A percentile compares a stretch with the other conserved stretches of the same genome.
phyloP scores from a whole-genome alignment of 2,329 filamentous ascomycete genomes.

The Pseudogymnoascus verrucosus region DNA sequence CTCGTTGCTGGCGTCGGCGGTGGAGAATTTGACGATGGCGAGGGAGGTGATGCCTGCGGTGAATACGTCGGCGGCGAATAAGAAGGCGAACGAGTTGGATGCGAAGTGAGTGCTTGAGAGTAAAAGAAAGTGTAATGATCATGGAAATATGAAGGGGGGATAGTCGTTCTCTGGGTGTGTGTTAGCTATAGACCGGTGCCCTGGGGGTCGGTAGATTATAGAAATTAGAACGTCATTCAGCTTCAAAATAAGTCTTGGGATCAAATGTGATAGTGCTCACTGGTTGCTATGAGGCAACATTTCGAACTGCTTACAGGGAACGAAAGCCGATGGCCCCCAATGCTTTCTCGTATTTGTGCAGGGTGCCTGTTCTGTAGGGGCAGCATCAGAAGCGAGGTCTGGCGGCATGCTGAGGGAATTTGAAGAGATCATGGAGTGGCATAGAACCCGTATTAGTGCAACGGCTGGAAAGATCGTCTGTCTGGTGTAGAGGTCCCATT shows the following conservation, averaged over 20 bases:
- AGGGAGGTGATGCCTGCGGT: slow-evolving; percentile 9
- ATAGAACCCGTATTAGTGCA: too few relatives aligned
- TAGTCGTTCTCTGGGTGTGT: background rate
- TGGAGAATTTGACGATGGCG: slow-evolving; percentile 1
- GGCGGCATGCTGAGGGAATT: too few relatives aligned
- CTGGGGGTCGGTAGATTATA: background rate
- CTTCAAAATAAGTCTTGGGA: background rate
- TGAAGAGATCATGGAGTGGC: too few relatives aligned
- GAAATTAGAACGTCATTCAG: background rate
- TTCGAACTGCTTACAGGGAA: too few relatives aligned
- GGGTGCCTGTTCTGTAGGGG: too few relatives aligned
- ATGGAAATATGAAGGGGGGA: background rate
- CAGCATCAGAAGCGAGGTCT: too few relatives aligned
- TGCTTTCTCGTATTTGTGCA: too few relatives aligned
- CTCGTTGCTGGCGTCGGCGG: slow-evolving; percentile 10
- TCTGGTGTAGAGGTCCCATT: too few relatives aligned
- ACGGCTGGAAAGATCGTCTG: too few relatives aligned
- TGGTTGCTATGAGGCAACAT: too few relatives aligned
- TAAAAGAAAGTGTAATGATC: background rate
- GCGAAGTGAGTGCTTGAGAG: background rate
- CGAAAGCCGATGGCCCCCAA: too few relatives aligned
- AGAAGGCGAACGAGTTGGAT: background rate
- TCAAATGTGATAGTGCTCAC: too few relatives aligned
- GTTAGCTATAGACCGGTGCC: background rate
- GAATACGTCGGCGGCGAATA: background rate